Evolutionary conservation across 805 yeast species (phyloP).

Genomic region (Jamesozyma piceae): DNA sequence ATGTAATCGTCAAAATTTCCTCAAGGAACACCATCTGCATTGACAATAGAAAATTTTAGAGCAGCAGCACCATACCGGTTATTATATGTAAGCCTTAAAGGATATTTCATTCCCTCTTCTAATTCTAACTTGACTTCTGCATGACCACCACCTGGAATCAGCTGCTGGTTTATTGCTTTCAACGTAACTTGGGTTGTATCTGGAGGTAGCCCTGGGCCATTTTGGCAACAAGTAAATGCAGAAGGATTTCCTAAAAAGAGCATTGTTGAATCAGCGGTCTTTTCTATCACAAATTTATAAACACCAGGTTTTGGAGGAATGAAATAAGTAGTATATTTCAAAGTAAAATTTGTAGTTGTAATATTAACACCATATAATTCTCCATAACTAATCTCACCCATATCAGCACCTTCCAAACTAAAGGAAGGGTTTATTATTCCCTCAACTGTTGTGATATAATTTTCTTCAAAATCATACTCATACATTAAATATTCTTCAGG

Average conservation of each 20-base stretch:
- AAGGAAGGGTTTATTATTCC: too few species aligned
- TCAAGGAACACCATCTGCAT: not conserved
- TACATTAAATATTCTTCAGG: too few species aligned
- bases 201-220: not conserved
- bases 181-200: not conserved
- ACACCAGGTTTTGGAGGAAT: not conserved
- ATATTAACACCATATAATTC: not conserved
- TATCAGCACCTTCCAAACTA: too few species aligned
- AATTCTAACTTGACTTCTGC: too few species aligned
- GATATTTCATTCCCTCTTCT: too few species aligned
- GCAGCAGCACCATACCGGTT: not conserved
- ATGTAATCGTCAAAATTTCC: too few species aligned
- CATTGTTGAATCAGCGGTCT: not conserved
- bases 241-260: not conserved
- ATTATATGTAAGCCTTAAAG: not conserved
- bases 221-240: not conserved
- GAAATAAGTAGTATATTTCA: not conserved
- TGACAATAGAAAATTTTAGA: not conserved
- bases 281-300: not conserved
- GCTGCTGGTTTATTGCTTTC: not conserved
- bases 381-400: too few species aligned
- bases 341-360: not conserved
- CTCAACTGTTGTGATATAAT: too few species aligned
- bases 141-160: not conserved
- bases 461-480: too few species aligned